phyloP scores from a whole-genome alignment of 2,329 filamentous ascomycete species.

The Calonectria pauciramosa region DNA sequence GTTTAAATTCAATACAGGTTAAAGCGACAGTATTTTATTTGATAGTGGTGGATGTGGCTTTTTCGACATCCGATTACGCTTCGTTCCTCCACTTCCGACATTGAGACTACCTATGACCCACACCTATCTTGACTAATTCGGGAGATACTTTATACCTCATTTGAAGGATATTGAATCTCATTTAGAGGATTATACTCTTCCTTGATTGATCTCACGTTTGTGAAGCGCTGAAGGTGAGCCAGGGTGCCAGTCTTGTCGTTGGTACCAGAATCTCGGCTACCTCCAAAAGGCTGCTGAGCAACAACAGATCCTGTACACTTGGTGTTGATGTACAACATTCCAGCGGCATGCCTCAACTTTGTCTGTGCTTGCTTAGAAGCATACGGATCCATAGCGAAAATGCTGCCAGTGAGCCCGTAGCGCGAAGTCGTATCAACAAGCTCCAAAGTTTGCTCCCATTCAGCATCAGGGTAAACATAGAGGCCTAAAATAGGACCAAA shows the following conservation, averaged over 20 bases:
- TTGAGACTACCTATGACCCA: not conserved
- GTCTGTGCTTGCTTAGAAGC: not conserved
- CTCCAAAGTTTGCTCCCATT: not conserved
- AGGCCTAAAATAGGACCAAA: not conserved
- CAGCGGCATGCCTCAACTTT: not conserved
- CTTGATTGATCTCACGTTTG: not conserved
- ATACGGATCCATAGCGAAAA: not conserved
- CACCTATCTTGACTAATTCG: not conserved
- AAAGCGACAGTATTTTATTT: not conserved
- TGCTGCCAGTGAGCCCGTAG: not conserved
- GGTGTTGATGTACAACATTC: conserved; percentile 3
- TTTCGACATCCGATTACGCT: not conserved
- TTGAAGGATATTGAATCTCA: conserved; percentile 3
- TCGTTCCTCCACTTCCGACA: too few species aligned
- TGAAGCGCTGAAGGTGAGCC: conserved; percentile 1
- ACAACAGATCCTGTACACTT: not conserved
- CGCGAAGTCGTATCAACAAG: not conserved
- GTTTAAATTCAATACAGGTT: not conserved
- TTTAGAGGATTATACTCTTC: not conserved
- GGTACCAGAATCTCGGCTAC: not conserved
- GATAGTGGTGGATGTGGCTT: not conserved
- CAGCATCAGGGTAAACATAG: not conserved
- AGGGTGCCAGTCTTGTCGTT: not conserved
- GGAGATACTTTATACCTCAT: not conserved
- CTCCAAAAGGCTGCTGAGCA: not conserved